These are phyloP conservation scores for Podospora pseudocomata DNA, from an alignment of 495 filamentous ascomycete genomes.

Conservation along the genomic window DNA sequence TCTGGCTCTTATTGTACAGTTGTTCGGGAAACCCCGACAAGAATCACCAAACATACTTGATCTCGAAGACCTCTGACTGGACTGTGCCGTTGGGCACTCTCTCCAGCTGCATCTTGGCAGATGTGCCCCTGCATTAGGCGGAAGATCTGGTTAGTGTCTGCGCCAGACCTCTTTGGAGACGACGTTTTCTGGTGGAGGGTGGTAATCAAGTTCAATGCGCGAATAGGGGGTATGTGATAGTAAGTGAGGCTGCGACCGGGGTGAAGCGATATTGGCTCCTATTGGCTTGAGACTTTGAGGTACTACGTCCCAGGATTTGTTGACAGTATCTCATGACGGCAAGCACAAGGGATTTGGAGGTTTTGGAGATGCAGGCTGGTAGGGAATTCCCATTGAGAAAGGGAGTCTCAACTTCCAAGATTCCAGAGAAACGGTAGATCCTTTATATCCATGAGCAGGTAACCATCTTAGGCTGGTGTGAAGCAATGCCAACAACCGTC, in stretches of 20 bases:
- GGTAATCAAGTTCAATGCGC: too few species aligned
- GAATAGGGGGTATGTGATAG: not conserved
- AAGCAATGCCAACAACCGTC: too few species aligned
- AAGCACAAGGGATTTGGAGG: not conserved
- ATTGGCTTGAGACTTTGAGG: not conserved
- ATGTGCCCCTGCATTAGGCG: slow-evolving; percentile 3
- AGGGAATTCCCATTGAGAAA: too few species aligned
- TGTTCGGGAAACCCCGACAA: too few species aligned
- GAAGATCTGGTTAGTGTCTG: not conserved
- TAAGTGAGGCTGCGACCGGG: too few species aligned
- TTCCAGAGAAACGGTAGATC: too few species aligned
- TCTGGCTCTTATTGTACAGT: too few species aligned
- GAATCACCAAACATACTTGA: not conserved
- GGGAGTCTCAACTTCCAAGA: too few species aligned
- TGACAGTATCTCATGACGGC: not conserved
- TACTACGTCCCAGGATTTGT: not conserved
- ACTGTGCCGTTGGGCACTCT: not conserved
- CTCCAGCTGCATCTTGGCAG: not conserved
- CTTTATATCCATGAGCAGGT: too few species aligned
- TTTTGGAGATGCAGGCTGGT: too few species aligned
- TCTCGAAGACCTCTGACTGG: not conserved
- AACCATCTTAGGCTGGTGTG: too few species aligned
- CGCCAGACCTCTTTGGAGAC: not conserved
- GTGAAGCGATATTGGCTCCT: not conserved
- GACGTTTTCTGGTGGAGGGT: not conserved